Conservation (phyloP, 2,329 filamentous ascomycete genomes). For the Trichoderma sp. region DNA sequence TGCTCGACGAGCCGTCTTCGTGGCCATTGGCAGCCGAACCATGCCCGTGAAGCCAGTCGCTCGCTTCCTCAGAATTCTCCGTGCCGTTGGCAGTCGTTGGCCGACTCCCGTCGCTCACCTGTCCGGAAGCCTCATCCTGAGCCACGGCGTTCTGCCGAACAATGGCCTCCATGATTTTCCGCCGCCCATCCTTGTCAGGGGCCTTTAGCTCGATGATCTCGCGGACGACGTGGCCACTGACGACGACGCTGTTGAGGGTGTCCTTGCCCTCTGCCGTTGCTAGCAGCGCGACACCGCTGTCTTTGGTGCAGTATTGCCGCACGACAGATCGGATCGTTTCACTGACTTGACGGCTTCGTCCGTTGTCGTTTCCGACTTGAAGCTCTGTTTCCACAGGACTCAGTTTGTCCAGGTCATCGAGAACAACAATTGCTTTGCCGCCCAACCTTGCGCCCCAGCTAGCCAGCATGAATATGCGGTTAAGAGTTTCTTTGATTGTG, state of each 20-base stretch:
- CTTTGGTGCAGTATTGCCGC: conserved; percentile 76
- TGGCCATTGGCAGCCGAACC: conserved; percentile 54
- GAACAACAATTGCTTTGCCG: conserved; percentile 78
- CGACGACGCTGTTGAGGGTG: conserved; percentile 82
- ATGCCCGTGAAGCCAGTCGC: conserved; percentile 78
- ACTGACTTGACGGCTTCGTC: conserved; percentile 86
- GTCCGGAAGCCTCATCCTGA: conserved; percentile 40
- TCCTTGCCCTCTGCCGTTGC: conserved; percentile 94
- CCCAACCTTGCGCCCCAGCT: conserved; percentile 89
- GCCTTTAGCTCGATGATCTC: conserved; percentile 90
- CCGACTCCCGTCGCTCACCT: conserved; percentile 50
- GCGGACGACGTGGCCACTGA: conserved; percentile 87
- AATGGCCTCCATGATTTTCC: conserved; percentile 80
- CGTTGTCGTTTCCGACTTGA: conserved; percentile 91
- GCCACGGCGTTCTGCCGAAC: conserved; percentile 56
- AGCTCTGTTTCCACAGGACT: conserved; percentile 94
- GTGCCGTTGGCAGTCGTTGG: conserved; percentile 59
- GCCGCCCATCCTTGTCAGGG: conserved; percentile 85
- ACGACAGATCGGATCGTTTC: conserved; percentile 84
- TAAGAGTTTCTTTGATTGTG: conserved; percentile 86
- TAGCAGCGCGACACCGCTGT: conserved; percentile 80
- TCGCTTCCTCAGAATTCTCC: conserved; percentile 52
- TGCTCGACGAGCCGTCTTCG: conserved; percentile 32
- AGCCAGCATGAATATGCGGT: conserved; percentile 81
- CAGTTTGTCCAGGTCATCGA: conserved; percentile 91